phyloP scores from a whole-genome alignment of 139 green algal species.

The Micractinium conductrix region DNA sequence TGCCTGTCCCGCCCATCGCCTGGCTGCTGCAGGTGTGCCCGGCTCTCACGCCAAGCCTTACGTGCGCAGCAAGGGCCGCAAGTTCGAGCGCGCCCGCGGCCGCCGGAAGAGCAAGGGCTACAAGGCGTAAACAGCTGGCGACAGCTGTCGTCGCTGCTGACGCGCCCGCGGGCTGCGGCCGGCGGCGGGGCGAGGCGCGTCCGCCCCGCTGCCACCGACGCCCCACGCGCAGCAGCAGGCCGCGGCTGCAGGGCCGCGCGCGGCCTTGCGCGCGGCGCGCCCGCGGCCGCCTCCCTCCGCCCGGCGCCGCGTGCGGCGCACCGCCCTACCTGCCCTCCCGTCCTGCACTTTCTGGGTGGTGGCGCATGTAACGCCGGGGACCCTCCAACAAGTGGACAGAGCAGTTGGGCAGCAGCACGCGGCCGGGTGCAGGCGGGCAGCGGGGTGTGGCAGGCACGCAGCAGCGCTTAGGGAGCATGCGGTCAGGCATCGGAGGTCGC shows the following conservation, averaged over 20 bases:
- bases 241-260: too few relatives aligned
- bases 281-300: neutral
- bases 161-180: neutral
- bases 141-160: neutral
- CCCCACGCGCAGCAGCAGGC: neutral
- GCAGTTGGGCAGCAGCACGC: too few relatives aligned
- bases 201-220: too few relatives aligned
- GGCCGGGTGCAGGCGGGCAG: too few relatives aligned
- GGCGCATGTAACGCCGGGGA: slow-evolving; percentile 1
- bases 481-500: too few relatives aligned
- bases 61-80: slow-evolving; percentile 95
- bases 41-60: slow-evolving; percentile 94
- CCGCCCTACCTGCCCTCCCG: neutral
- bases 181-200: too few relatives aligned
- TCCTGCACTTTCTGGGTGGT: neutral
- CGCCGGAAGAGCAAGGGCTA: slow-evolving; percentile 92
- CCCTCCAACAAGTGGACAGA: neutral
- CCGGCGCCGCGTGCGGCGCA: neutral
- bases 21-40: slow-evolving; percentile 69
- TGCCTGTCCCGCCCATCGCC: too few relatives aligned
- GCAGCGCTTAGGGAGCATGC: too few relatives aligned
- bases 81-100: slow-evolving; percentile 99
- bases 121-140: slow-evolving; percentile 81
- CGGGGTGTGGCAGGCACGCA: too few relatives aligned
- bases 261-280: too few relatives aligned